A percentile compares a stretch with the other conserved stretches of the same genome.
Evolutionary conservation across 768 basidiomycete genomes (phyloP).

Genomic region (Lanmaoa pseudosensibilis): DNA sequence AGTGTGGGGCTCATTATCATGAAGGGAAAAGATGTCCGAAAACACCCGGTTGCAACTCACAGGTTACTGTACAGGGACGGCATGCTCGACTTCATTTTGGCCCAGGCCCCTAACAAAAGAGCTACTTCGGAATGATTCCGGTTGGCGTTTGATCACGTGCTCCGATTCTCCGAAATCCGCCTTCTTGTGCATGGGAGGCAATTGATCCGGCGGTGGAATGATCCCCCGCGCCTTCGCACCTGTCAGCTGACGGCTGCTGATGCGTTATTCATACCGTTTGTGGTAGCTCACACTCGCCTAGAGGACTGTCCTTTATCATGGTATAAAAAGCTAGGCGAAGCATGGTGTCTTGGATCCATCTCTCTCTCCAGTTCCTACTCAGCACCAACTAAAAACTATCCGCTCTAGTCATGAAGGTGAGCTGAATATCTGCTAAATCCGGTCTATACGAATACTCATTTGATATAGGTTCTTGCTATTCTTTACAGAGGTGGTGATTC

Average conservation of each 20-base stretch:
- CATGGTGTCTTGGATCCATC: not conserved
- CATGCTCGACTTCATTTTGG: not conserved
- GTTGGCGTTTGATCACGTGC: slow-evolving; percentile 14
- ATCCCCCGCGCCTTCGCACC: not conserved
- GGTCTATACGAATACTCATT: not conserved
- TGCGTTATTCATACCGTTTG: not conserved
- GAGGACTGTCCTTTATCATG: not conserved
- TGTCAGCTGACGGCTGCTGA: slow-evolving; percentile 23
- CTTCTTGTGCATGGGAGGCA: not conserved
- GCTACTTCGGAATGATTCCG: not conserved
- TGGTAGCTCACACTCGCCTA: not conserved
- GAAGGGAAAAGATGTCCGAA: slow-evolving; percentile 1
- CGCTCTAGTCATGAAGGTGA: slow-evolving; percentile 44
- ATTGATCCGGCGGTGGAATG: not conserved
- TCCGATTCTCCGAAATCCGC: not conserved
- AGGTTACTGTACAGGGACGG: not conserved
- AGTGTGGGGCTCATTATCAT: not conserved
- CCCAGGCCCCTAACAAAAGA: too few species aligned
- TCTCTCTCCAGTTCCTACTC: slow-evolving; percentile 12
- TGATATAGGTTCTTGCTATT: slow-evolving; percentile 63
- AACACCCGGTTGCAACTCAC: slow-evolving; percentile 1
- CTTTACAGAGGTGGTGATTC: slow-evolving; percentile 69
- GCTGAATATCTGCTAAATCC: not conserved
- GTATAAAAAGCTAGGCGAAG: slow-evolving; percentile 21
- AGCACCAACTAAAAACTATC: not conserved